Conservation (phyloP, 192 early-diverging fungal genomes). For the Backusella liffmaniae region DNA sequence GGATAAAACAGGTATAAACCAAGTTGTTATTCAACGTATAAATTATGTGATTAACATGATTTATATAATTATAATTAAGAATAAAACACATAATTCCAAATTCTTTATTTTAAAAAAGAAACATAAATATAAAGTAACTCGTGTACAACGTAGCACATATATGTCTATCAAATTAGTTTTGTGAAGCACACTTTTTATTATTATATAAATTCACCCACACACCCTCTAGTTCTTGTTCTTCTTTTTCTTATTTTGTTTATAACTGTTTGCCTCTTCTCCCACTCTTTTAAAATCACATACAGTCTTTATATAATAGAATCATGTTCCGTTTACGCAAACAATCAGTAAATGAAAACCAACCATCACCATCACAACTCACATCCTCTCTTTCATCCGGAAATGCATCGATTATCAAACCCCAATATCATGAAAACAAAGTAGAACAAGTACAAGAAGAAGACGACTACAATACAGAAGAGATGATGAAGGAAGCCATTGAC, state of each 20-base stretch:
- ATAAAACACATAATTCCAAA: not conserved
- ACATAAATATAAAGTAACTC: not conserved
- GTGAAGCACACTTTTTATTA: slow-evolving; percentile 15
- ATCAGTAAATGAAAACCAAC: not conserved
- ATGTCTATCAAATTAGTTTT: slow-evolving; percentile 15
- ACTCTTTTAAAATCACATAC: not conserved
- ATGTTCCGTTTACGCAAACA: slow-evolving; percentile 10
- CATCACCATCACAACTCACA: not conserved
- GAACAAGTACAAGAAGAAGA: not conserved
- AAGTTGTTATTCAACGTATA: not conserved
- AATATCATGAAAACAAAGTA: not conserved
- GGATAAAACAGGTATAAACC: not conserved
- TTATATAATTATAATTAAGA: not conserved
- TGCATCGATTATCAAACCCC: slow-evolving; percentile 11
- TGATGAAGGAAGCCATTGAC: slow-evolving; percentile 1
- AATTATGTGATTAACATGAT: no score
- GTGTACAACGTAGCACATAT: slow-evolving; percentile 4
- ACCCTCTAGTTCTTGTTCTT: not conserved
- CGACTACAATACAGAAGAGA: not conserved
- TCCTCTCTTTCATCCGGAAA: slow-evolving; percentile 14
- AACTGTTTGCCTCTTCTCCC: not conserved
- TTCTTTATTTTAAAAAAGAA: not conserved
- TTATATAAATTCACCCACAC: not conserved
- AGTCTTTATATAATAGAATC: not conserved
- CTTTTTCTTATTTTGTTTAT: not conserved